Evolutionary conservation across 495 filamentous ascomycete genomes (phyloP).

Genomic region (Podospora pseudocomata): DNA sequence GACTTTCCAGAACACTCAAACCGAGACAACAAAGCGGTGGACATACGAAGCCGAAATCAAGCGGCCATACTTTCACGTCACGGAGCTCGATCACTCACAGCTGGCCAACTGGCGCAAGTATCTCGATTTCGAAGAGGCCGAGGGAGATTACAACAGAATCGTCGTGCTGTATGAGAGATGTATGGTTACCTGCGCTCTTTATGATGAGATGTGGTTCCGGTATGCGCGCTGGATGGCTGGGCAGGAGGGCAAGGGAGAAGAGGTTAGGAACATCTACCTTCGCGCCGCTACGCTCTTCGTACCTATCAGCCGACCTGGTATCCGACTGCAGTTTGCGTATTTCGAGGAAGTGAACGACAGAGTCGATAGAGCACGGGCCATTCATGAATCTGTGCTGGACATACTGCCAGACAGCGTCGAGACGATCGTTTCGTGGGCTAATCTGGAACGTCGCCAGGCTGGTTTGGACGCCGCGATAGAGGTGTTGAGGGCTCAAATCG

Average conservation of each 20-base stretch:
- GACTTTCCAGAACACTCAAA: constrained; percentile 75
- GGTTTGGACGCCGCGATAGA: constrained; percentile 85
- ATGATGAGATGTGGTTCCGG: constrained; percentile 96
- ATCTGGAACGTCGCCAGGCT: constrained; percentile 76
- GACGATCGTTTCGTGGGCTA: constrained; percentile 84
- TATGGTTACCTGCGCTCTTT: constrained; percentile 85
- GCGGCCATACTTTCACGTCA: constrained; percentile 95
- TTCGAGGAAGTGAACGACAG: constrained; percentile 85
- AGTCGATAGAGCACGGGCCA: constrained; percentile 72
- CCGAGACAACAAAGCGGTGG: constrained; percentile 91
- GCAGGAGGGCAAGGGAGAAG: constrained; percentile 77
- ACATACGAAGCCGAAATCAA: constrained; percentile 93
- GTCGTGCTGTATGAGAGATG: constrained; percentile 91
- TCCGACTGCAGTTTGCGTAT: constrained; percentile 86
- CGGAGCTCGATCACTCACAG: constrained; percentile 80
- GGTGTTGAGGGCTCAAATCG: constrained; percentile 76
- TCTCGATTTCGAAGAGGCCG: constrained; percentile 89
- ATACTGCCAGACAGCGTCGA: constrained; percentile 71
- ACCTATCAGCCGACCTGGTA: constrained; percentile 73
- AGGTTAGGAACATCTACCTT: constrained; percentile 90
- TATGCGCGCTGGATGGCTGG: constrained; percentile 97
- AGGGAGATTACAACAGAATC: constrained; percentile 70
- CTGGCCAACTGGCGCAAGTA: constrained; percentile 95
- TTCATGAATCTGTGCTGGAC: constrained; percentile 74
- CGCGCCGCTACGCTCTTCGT: constrained; percentile 79